Conservation (phyloP, 2,329 filamentous ascomycete species). For the Elsinoe necatrix region DNA sequence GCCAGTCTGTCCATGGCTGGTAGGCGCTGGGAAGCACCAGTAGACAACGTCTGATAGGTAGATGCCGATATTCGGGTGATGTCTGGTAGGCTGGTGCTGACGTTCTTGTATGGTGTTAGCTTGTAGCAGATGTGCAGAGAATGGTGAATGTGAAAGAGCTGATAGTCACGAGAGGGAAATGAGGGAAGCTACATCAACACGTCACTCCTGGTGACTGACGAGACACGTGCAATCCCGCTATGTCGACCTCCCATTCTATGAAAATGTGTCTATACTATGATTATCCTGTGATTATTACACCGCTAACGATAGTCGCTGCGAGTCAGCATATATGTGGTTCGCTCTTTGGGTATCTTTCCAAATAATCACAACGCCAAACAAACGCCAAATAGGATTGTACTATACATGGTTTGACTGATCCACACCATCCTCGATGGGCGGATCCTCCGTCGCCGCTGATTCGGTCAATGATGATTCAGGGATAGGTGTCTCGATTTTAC, state of each 20-base stretch:
- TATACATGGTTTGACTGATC: not conserved
- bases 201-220: not conserved
- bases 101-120: too few relatives aligned
- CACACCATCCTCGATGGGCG: not conserved
- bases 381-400: not conserved
- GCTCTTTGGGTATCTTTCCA: slow-evolving; percentile 3
- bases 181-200: not conserved
- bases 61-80: too few relatives aligned
- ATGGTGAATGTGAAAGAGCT: not conserved
- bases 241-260: not conserved
- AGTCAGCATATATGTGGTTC: not conserved
- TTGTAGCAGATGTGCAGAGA: not conserved
- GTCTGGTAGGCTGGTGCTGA: too few relatives aligned
- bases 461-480: not conserved
- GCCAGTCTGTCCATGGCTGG: not conserved
- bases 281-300: not conserved
- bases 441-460: not conserved
- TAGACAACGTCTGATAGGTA: not conserved
- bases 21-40: too few relatives aligned
- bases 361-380: not conserved
- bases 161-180: not conserved
- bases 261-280: not conserved
- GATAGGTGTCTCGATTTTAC: not conserved
- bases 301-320: not conserved
- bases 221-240: not conserved